Base-by-base conservation (phyloP, 768 basidiomycete genomes). In the Kwoniella sp. region DNA sequence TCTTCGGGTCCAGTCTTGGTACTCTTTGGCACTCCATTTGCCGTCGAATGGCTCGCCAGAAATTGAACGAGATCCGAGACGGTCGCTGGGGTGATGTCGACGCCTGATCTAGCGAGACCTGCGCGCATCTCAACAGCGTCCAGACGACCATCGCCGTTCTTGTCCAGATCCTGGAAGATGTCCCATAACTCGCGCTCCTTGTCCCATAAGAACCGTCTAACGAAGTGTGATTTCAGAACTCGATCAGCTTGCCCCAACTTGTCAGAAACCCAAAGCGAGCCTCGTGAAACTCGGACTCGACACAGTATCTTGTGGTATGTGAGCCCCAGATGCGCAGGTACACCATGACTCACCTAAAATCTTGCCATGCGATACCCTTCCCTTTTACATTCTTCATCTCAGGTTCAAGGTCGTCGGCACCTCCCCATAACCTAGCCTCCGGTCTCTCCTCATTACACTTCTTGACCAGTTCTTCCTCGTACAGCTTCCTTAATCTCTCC, bases 101-200 rank as follows among this genome's bases (percentile, higher is more conserved):
- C 90, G 58, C 92, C 91, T 75, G 90, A 88, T 79, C 88, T 87
- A 57, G 82, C 81, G 51, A 95, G 82, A 2, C 89, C 88, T n/a
- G 83, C 70, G 41, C 83, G 76, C 63, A 90, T 82, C 73, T 90
- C 89, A 17, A 82, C 80, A 8, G 85, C 83, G 73, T 93, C 92
- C 30, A 96, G 79, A 61, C 86, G 86, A 8, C 92, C 93, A 81
- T 96, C 91, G 28, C 90, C 86, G 74, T 96, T 92, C 66, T 92
- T 83, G 82, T 95, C 94, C 55, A 96, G 85, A 73, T 93, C 90
- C 75, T 92, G 91, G 81, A 96, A 96, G 61, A 93, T 88, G 56
- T 86, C 84, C 94, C 94, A 96, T 23, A 96, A 84, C 81, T 95
- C 93, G 20, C 66, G 60, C 61, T 80, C 79, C 68, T 80, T 76